Evolutionary conservation across 148 eudicot species (phyloP).

Genomic region (Arbutus unedo): DNA sequence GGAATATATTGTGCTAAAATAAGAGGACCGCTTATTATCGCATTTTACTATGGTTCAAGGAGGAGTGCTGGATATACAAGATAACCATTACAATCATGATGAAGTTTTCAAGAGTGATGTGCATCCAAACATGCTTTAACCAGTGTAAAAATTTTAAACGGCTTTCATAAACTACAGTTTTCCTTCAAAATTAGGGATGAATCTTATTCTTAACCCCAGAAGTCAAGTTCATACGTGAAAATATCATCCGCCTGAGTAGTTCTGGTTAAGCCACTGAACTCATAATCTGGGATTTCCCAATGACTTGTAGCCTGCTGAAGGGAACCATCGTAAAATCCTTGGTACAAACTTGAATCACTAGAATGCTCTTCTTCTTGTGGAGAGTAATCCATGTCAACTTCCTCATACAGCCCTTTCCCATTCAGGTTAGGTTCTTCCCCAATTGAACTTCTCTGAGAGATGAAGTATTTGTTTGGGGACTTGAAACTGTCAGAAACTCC

Average conservation of each 20-base stretch:
- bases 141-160: not conserved
- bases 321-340: slow-evolving; percentile 27
- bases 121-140: not conserved
- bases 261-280: slow-evolving; percentile 29
- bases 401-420: slow-evolving; percentile 26
- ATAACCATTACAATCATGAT: not conserved
- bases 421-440: slow-evolving; percentile 23
- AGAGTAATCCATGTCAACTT: slow-evolving; percentile 26
- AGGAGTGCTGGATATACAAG: not conserved
- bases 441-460: slow-evolving; percentile 7
- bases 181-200: slow-evolving; percentile 31
- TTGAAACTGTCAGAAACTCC: slow-evolving; percentile 33
- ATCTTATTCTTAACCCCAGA: slow-evolving; percentile 30
- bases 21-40: not conserved
- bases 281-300: slow-evolving; percentile 32
- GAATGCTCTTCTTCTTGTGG: slow-evolving; percentile 24
- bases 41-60: not conserved
- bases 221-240: slow-evolving; percentile 54
- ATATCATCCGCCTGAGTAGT: slow-evolving; percentile 52
- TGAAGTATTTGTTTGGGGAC: slow-evolving; percentile 32
- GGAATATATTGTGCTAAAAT: slow-evolving; percentile 2
- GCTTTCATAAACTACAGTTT: slow-evolving; percentile 15
- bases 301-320: slow-evolving; percentile 23
- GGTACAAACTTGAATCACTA: slow-evolving; percentile 26
- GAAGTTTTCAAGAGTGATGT: not conserved